Base-by-base conservation (phyloP, 208 protist species). In the Phytomonas francai region DNA sequence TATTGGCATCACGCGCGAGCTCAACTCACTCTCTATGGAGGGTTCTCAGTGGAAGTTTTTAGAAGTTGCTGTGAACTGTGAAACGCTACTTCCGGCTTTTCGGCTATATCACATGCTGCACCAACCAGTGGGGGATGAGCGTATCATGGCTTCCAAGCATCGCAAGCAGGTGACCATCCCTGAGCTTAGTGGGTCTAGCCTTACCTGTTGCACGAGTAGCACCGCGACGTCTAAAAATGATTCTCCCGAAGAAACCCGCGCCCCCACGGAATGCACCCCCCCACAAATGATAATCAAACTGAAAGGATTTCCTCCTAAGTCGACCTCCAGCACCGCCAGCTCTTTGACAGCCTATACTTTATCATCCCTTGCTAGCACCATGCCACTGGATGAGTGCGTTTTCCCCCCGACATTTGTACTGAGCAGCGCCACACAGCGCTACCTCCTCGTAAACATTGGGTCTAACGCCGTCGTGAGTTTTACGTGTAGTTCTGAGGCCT, bases 11-110 rank as follows among this genome's bases (percentile, higher is more conserved):
- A 80, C 83, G 30, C 76, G 84, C 27, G 85, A 96, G 65, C 36
- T 89, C 39, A 96, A 96, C 69, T 79, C 86, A 36, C 86, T 82
- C 25, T 39, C 34, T 19, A 79, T 76, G 29, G 85, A 91, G 66
- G 87, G 85, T 11, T 79, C 78, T 11, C 72, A 88, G 68, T 96
- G 90, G 90, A 67, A 78, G 56, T 93, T 96, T 64, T 77, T 83
- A 64, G 65, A 71, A 19, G 85, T 96, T 29, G 54, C 61, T 0
- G 75, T 96, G 12, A 68, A 70, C 25, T 91, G 84, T 59, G 67
- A 88, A 65, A 91, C 88, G 57, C 36, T 83, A 0, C 70, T 86
- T 32, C 90, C 90, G 14, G 42, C 64, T 32, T 89, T 93, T 62
- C 62, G 67, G 34, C 39, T 49, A 27, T 36, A 25, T 25, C 19